These are phyloP conservation scores for Chamaecyparis obtusa DNA, from an alignment of 75 land plant genomes.

Conservation along the genomic window DNA sequence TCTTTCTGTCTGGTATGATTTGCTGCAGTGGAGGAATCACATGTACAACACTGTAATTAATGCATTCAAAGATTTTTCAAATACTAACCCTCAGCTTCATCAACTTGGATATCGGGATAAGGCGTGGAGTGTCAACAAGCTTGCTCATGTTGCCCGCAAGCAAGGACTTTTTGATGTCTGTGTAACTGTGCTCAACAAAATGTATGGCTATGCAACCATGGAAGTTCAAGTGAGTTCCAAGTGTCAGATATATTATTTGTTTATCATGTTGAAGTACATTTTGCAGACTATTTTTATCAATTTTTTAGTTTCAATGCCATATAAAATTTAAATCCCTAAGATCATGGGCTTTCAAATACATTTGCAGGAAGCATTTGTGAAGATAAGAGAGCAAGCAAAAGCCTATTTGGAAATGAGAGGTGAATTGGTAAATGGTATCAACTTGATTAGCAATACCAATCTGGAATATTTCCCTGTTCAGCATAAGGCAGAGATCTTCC, in stretches of 20 bases:
- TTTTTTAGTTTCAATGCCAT: neutral
- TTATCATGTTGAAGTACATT: neutral
- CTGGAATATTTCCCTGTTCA: constrained; percentile 90
- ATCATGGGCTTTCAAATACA: neutral
- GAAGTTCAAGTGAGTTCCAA: constrained; percentile 80
- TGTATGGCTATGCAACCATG: constrained; percentile 98
- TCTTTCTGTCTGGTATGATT: constrained; percentile 95
- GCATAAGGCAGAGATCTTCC: constrained; percentile 91
- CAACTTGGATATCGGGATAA: constrained; percentile 98
- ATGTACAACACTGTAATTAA: constrained; percentile 94
- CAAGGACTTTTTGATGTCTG: constrained; percentile 98
- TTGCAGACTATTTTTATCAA: neutral
- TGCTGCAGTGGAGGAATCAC: constrained; percentile 97
- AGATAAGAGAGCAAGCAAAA: constrained; percentile 98
- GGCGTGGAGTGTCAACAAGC: constrained; percentile 99
- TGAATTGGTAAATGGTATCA: constrained; percentile 79
- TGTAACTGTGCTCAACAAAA: constrained; percentile 87
- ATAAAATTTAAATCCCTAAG: neutral
- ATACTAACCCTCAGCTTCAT: constrained; percentile 84
- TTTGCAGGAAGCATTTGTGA: constrained; percentile 98
- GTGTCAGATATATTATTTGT: neutral
- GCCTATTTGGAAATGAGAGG: constrained; percentile 96
- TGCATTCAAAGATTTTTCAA: constrained; percentile 87
- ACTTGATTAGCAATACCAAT: constrained; percentile 88
- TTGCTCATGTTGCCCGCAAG: constrained; percentile 95